A percentile compares a stretch with the other conserved stretches of the same genome.
Conservation (phyloP, 768 basidiomycete genomes). For the Tylopilus plumbeoviolaceoides region DNA sequence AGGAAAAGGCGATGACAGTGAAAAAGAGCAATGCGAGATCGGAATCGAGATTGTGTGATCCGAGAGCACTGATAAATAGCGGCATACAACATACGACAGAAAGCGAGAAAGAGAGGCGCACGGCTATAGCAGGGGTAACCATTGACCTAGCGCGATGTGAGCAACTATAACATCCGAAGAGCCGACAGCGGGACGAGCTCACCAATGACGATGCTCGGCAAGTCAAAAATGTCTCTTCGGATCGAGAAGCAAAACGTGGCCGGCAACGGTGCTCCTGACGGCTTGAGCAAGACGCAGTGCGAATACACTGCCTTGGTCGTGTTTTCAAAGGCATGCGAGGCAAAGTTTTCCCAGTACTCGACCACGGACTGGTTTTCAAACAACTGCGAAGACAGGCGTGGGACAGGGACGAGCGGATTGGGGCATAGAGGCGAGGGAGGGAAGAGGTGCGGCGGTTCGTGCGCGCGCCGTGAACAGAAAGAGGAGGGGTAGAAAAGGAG, state of each 20-base stretch:
- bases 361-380: conserved; percentile 96
- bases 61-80: conserved; percentile 10
- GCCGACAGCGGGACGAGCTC: conserved; percentile 21
- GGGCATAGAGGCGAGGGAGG: background rate
- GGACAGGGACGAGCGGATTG: background rate
- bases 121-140: conserved; percentile 71
- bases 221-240: conserved; percentile 85
- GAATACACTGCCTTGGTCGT: conserved; percentile 94
- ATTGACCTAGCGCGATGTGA: conserved; percentile 60
- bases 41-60: background rate
- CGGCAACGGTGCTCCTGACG: conserved; percentile 77
- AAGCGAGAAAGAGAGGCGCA: background rate
- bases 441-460: conserved; percentile 6
- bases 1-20: background rate
- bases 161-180: background rate
- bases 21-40: conserved; percentile 2
- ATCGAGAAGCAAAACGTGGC: conserved; percentile 97
- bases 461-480: conserved; percentile 17
- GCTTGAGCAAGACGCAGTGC: conserved; percentile 85
- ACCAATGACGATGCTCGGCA: conserved; percentile 89
- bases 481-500: conserved; percentile 9
- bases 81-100: conserved; percentile 9
- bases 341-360: conserved; percentile 96
- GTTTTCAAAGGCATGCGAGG: conserved; percentile 95
- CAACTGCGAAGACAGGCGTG: conserved; percentile 45